phyloP scores from a whole-genome alignment of 345 rosid genomes.

The Barbarea vulgaris region DNA sequence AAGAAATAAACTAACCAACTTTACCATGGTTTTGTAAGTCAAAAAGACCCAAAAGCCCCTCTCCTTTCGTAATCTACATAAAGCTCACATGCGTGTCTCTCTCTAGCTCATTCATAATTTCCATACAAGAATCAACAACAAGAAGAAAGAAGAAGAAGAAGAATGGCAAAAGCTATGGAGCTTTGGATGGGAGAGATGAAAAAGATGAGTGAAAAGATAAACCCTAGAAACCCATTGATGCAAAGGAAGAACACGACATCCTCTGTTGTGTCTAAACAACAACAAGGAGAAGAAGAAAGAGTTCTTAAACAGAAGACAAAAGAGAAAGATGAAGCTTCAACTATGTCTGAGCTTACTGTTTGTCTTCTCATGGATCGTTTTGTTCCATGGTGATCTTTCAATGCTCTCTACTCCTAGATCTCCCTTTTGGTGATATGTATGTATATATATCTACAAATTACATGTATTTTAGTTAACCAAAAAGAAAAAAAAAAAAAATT shows the following conservation, averaged over 20 bases:
- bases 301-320: constrained; percentile 35
- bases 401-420: neutral
- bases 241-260: constrained; percentile 23
- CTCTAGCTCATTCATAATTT: constrained; percentile 24
- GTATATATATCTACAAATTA: neutral
- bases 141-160: neutral
- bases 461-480: neutral
- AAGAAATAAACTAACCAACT: constrained; percentile 3
- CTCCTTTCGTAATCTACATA: constrained; percentile 11
- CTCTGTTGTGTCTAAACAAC: constrained; percentile 23
- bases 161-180: constrained; percentile 61
- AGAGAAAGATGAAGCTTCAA: constrained; percentile 41
- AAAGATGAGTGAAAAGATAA: constrained; percentile 56
- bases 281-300: constrained; percentile 28
- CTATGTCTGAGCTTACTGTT: constrained; percentile 69
- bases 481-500: no score
- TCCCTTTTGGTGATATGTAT: neutral
- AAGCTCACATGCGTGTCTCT: constrained; percentile 14
- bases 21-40: neutral
- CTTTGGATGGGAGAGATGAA: constrained; percentile 55
- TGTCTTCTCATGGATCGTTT: constrained; percentile 83
- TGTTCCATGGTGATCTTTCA: constrained; percentile 58
- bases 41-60: neutral
- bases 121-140: constrained; percentile 3
- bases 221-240: constrained; percentile 41